Conservation (phyloP, 2,329 filamentous ascomycete species). For the Beauveria pseudobassiana region DNA sequence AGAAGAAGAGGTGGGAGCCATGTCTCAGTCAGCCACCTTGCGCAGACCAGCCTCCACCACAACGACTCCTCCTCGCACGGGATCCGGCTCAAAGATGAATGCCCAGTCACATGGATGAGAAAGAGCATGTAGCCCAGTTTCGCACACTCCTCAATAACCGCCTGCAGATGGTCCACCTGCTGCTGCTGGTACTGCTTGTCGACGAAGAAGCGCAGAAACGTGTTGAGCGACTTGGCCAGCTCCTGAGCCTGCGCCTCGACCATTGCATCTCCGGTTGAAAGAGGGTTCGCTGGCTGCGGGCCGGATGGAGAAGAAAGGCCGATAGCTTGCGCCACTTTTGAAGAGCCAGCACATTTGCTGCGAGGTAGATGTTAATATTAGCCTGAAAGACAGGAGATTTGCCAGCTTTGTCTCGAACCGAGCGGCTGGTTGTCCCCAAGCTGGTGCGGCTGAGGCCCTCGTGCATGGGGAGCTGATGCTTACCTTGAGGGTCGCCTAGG, state of each 20-base stretch:
- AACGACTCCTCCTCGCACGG: background rate
- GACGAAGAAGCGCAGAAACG: conserved; percentile 28
- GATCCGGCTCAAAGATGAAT: conserved; percentile 20
- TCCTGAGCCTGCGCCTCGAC: conserved; percentile 23
- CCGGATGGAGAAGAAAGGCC: conserved; percentile 33
- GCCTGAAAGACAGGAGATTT: background rate
- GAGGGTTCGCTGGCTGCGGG: conserved; percentile 28
- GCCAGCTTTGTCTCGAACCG: too few relatives aligned
- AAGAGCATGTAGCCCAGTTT: conserved; percentile 34
- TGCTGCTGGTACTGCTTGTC: conserved; percentile 20
- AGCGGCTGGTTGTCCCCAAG: too few relatives aligned
- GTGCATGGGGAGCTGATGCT: conserved; percentile 10
- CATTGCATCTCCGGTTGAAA: conserved; percentile 23
- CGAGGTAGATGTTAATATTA: background rate
- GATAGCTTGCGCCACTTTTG: conserved; percentile 36
- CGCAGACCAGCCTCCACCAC: conserved; percentile 25
- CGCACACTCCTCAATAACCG: conserved; percentile 31
- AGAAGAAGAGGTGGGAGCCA: conserved; percentile 13
- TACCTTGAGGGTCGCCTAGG: conserved; percentile 23
- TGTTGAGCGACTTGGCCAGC: conserved; percentile 26
- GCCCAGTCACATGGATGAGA: conserved; percentile 35
- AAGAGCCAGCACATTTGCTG: conserved; percentile 26
- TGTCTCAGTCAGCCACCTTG: conserved; percentile 21
- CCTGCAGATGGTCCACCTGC: conserved; percentile 31
- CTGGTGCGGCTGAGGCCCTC: background rate